Evolutionary conservation across 2,329 filamentous ascomycete genomes (phyloP), one percentile per base, ranked within the genome.

Genomic region (Paecilomyces sp.): DNA sequence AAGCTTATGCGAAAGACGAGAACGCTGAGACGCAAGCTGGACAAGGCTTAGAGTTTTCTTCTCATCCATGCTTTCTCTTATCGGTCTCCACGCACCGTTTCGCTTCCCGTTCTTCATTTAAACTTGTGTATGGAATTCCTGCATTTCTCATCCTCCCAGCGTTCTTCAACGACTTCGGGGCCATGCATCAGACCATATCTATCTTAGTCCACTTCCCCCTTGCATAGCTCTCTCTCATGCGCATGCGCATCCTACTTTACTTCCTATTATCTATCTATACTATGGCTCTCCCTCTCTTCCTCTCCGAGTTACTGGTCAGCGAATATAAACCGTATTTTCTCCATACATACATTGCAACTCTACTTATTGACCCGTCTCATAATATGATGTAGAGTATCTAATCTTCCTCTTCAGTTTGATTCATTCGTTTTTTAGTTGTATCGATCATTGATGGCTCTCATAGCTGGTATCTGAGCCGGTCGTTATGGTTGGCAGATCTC

Each of bases 1-100:
- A 99, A 99, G 86, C 82, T 97, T 67, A 92, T 96, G 90, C 90
- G 89, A 83, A 85, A 87, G 77, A 97, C 93, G 71, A 86, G 93
- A 75, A 93, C 91, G 74, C 77, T 92, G 80, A 88, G 93, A 73
- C 87, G 92, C 73, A 96, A 92, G 81, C 81, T 94, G 70, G 91
- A 89, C 70, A 84, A 87, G 71, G 79, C 84, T 57, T 76, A 68
- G 63, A 69, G 57, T 66, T 64, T 64, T 41, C 61, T 53, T 28
- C 55, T 30, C 24, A 52, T 53, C 25, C 28, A 60, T 57, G 13
- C 25, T 36, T 54, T 34, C 57, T 15, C 30, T 60, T 15, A 25
- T 54, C 34, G 50, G 13, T 22, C 58, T 41, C 41, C 31, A 22
- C 57, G 30, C 53, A 53, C 31, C 47, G 36, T 36, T 57, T 31